Conservation (phyloP, 805 yeast genomes). For the Torulaspora microellipsoides region DNA sequence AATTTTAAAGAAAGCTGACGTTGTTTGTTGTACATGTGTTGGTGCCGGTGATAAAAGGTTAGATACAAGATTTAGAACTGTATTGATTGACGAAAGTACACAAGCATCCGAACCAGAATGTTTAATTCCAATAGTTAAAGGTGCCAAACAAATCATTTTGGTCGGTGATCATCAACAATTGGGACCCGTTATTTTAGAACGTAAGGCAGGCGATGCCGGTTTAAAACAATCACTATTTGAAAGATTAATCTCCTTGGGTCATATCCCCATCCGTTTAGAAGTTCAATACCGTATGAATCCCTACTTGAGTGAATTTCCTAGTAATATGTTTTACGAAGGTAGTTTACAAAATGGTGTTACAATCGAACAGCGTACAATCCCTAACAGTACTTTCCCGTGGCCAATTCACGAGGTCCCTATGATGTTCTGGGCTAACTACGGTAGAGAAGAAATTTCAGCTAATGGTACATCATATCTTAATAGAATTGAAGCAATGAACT, state of each 20-base stretch:
- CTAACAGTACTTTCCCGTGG: slow-evolving; percentile 77
- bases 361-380: slow-evolving; percentile 57
- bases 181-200: slow-evolving; percentile 84
- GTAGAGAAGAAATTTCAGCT: slow-evolving; percentile 81
- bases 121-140: slow-evolving; percentile 81
- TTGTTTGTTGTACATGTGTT: slow-evolving; percentile 86
- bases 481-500: slow-evolving; percentile 84
- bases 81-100: slow-evolving; percentile 86
- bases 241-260: slow-evolving; percentile 75
- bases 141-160: slow-evolving; percentile 81
- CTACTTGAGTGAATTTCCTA: slow-evolving; percentile 75
- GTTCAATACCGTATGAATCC: slow-evolving; percentile 98
- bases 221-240: slow-evolving; percentile 83
- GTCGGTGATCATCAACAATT: slow-evolving; percentile 96
- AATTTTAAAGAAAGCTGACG: slow-evolving; percentile 57
- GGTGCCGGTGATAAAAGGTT: slow-evolving; percentile 83
- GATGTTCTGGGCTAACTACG: slow-evolving; percentile 93
- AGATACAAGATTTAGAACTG: slow-evolving; percentile 61
- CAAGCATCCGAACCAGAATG: slow-evolving; percentile 94
- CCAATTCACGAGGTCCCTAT: slow-evolving; percentile 79
- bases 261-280: slow-evolving; percentile 77
- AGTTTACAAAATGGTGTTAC: slow-evolving; percentile 88
- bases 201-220: slow-evolving; percentile 82
- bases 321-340: slow-evolving; percentile 91
- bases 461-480: slow-evolving; percentile 80